phyloP scores from a whole-genome alignment of 306 rosid species.

The Cicer arietinum region DNA sequence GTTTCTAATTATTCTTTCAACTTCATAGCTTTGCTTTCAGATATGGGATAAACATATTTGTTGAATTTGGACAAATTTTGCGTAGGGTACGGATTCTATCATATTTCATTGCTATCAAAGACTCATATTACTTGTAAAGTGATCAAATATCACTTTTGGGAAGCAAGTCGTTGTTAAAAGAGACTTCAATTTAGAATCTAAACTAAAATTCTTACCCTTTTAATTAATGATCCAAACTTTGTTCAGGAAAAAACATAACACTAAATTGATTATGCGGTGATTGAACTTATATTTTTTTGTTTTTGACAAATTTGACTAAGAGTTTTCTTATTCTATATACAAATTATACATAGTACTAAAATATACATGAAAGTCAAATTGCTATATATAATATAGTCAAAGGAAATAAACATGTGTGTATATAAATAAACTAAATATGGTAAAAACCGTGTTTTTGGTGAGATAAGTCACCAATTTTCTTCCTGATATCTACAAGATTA shows the following conservation, averaged over 20 bases:
- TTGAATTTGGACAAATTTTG: not conserved
- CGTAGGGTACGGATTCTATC: too few species aligned
- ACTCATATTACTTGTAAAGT: too few species aligned
- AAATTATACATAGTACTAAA: not conserved
- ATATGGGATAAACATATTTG: conserved; percentile 5
- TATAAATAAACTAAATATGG: conserved; percentile 38
- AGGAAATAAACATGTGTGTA: conserved; percentile 38
- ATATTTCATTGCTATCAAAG: too few species aligned
- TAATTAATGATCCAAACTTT: too few species aligned
- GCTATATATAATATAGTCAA: conserved; percentile 32
- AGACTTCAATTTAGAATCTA: too few species aligned
- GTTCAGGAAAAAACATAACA: not conserved
- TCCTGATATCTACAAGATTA: conserved; percentile 42
- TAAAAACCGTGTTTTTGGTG: conserved; percentile 78
- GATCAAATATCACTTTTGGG: too few species aligned
- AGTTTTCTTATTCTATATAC: not conserved
- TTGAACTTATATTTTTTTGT: not conserved
- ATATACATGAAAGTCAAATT: conserved; percentile 30
- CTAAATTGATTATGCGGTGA: not conserved
- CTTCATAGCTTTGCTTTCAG: not conserved
- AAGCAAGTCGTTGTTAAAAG: too few species aligned
- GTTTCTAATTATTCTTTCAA: not conserved
- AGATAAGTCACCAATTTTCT: conserved; percentile 50
- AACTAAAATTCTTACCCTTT: too few species aligned
- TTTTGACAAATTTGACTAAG: too few species aligned